Evolutionary conservation across 75 land plant genomes (phyloP), one percentile per base, ranked within the genome.

Genomic region (Pinus taeda): DNA sequence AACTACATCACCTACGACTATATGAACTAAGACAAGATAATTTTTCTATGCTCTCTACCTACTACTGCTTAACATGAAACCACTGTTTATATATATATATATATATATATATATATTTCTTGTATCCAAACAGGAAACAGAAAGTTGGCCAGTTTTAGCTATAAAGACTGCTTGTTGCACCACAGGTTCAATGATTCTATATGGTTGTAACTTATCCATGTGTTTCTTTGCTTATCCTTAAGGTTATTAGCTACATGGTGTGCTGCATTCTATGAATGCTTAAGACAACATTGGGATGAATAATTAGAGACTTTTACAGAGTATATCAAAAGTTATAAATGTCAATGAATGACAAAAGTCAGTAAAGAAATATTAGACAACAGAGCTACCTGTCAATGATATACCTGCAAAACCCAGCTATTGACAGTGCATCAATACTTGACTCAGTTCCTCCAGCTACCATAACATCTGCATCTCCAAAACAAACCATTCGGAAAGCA

Each of bases 391-490:
- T 76, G 67, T 66, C 57, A 74, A 74, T 55, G 3, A 49, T 53
- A 75, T 74, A 90, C 98, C 93, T 89, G 76, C 92, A 92, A 83
- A 97, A 97, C 74, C 99, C 99, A 39, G 99, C 99, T 66, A 97
- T 91, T 77, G 99, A 97, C 30, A 97, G 77, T 75, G 94, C 93
- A 90, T 97, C 99, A 84, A 93, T 95, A 66, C 99, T 97, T 15
- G 96, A 87, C 78, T 97, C 95, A 13, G 99, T 95, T 77, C 99
- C 98, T 42, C 99, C 99, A 78, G 99, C 98, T 37, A 97, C 90
- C 99, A 97, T 97, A 71, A 97, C 96, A 80, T 97, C 98, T 53
- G 95, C 90, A 95, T 97, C 99, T 70, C 99, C 99, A 91, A 92
- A 95, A 33, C 90, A 91, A 77, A 97, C 86, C 96, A 97, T 97